Conservation (phyloP, 2,329 filamentous ascomycete species). For the Xylaria sp. region DNA sequence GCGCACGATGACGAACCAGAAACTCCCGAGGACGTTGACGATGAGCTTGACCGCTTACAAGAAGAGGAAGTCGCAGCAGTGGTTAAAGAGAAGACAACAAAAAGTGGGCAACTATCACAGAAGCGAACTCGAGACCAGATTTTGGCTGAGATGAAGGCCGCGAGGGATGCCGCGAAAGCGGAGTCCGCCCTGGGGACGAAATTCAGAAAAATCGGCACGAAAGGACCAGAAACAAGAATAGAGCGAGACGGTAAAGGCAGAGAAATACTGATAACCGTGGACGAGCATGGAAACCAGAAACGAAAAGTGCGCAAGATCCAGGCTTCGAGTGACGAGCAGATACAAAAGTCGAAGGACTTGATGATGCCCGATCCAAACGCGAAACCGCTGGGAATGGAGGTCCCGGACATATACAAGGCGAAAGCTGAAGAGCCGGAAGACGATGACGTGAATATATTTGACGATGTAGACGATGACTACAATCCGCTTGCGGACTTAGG, state of each 20-base stretch:
- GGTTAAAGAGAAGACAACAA: constrained; percentile 47
- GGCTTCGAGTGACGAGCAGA: constrained; percentile 33
- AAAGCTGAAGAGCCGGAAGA: constrained; percentile 46
- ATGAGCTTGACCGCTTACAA: constrained; percentile 58
- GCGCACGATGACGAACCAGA: constrained; percentile 30
- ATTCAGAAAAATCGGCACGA: constrained; percentile 60
- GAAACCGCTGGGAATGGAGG: constrained; percentile 59
- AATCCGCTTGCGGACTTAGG: constrained; percentile 58
- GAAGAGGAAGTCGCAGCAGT: constrained; percentile 50
- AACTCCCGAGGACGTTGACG: constrained; percentile 51
- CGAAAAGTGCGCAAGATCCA: constrained; percentile 55
- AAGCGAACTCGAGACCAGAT: constrained; percentile 63
- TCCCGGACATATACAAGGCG: constrained; percentile 54
- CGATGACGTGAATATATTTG: constrained; percentile 60
- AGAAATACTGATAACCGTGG: constrained; percentile 60
- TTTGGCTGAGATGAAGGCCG: constrained; percentile 60
- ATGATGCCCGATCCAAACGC: constrained; percentile 49
- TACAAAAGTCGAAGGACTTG: constrained; percentile 38
- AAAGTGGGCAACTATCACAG: constrained; percentile 58
- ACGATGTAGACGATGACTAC: constrained; percentile 61
- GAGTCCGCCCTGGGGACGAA: constrained; percentile 50
- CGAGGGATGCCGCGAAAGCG: constrained; percentile 54
- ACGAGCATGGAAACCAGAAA: constrained; percentile 62
- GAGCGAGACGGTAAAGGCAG: constrained; percentile 57
- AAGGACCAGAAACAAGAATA: constrained; percentile 51